A percentile compares a stretch with the other conserved stretches of the same genome.
These are phyloP conservation scores for Neofusicoccum cordaticola DNA, from an alignment of 2,329 filamentous ascomycete species.

Conservation along the genomic window DNA sequence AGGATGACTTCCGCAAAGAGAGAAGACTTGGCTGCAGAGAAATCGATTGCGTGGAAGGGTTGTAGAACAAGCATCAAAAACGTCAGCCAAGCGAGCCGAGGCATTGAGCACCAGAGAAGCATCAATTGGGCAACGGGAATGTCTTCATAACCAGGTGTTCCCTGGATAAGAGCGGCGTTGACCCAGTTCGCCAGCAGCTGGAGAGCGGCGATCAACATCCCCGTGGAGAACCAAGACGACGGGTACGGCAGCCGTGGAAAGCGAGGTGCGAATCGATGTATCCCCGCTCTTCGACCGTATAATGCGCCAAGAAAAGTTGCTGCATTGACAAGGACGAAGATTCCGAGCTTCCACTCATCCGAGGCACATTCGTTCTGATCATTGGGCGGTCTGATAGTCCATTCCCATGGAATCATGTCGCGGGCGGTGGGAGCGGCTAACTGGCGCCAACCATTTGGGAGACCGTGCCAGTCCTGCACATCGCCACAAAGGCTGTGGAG, in stretches of 20 bases:
- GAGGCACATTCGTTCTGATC: constrained; percentile 23
- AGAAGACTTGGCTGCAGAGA: constrained; percentile 20
- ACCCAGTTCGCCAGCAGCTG: constrained; percentile 25
- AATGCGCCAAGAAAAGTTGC: constrained; percentile 22
- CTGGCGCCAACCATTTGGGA: constrained; percentile 30
- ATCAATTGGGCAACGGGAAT: constrained; percentile 25
- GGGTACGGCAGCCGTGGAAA: neutral
- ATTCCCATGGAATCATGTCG: constrained; percentile 35
- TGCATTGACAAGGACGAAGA: constrained; percentile 25
- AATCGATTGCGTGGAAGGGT: constrained; percentile 19
- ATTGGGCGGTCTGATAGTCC: constrained; percentile 24
- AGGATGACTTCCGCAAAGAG: constrained; percentile 29
- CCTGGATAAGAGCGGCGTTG: constrained; percentile 25
- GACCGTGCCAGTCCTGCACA: constrained; percentile 29
- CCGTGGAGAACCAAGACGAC: constrained; percentile 23
- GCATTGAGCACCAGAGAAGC: constrained; percentile 33
- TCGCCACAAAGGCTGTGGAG: constrained; percentile 30
- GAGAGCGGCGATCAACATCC: constrained; percentile 23
- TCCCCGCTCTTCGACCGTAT: constrained; percentile 12
- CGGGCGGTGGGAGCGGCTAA: constrained; percentile 23
- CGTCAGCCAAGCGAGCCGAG: constrained; percentile 28
- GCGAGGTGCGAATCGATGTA: neutral
- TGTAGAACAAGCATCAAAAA: constrained; percentile 20
- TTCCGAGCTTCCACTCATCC: constrained; percentile 25
- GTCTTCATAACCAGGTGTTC: constrained; percentile 24